These are phyloP conservation scores for Cantharellus anzutake DNA, from an alignment of 768 basidiomycete species.

Conservation along the genomic window DNA sequence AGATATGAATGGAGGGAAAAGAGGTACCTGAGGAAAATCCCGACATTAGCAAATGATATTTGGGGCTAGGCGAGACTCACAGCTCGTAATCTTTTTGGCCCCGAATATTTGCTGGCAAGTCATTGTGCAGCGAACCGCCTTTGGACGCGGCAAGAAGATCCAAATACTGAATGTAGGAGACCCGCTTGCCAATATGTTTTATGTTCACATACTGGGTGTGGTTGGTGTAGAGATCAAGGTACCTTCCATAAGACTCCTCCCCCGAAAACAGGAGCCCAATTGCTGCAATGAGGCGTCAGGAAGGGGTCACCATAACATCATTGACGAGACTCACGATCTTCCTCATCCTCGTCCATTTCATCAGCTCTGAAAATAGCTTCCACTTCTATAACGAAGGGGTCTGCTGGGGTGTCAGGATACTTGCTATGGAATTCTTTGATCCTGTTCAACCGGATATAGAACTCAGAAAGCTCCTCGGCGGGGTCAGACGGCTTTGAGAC, in stretches of 20 bases:
- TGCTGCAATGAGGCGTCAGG: slow-evolving; percentile 24
- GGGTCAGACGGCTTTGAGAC: slow-evolving; percentile 24
- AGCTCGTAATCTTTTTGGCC: slow-evolving; percentile 58
- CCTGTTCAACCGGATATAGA: slow-evolving; percentile 89
- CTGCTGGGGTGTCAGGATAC: slow-evolving; percentile 78
- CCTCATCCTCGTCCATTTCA: slow-evolving; percentile 45
- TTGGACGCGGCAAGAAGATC: slow-evolving; percentile 60
- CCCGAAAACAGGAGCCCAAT: slow-evolving; percentile 82
- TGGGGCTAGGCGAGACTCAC: slow-evolving; percentile 25
- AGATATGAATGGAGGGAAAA: slow-evolving; percentile 67
- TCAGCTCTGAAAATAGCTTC: slow-evolving; percentile 64
- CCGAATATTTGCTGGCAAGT: slow-evolving; percentile 48
- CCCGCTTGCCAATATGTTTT: slow-evolving; percentile 61
- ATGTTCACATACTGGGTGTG: slow-evolving; percentile 84
- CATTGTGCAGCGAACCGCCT: slow-evolving; percentile 39
- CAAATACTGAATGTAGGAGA: slow-evolving; percentile 86
- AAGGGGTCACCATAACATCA: background rate
- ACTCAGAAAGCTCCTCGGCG: slow-evolving; percentile 63
- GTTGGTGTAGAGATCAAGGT: slow-evolving; percentile 78
- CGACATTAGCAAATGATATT: slow-evolving; percentile 1
- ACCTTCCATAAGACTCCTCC: slow-evolving; percentile 88
- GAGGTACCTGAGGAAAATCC: slow-evolving; percentile 43
- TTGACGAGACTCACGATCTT: slow-evolving; percentile 53
- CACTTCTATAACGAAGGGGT: slow-evolving; percentile 68
- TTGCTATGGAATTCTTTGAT: slow-evolving; percentile 92